Evolutionary conservation across 768 basidiomycete genomes (phyloP), one percentile per base, ranked within the genome.

Genomic region (Fomitopsis serialis): DNA sequence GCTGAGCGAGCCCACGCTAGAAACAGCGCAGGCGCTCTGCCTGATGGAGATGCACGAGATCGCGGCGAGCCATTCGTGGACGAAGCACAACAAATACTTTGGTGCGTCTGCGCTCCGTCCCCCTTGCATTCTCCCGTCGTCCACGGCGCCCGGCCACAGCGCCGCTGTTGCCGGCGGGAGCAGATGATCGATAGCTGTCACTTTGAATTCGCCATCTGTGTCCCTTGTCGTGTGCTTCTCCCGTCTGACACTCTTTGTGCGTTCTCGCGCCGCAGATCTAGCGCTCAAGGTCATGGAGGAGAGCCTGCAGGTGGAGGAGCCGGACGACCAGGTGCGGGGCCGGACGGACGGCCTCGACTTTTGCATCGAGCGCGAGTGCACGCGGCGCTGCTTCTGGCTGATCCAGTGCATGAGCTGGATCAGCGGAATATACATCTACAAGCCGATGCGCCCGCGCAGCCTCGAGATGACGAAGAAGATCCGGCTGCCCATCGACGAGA

Each of bases 301-400:
- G 63, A 74, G 76, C 55, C 74, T 92, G 54, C 81, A 81, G 56
- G 78, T 88, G 32, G 80, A 83, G 62, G 75, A 74, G 58, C 78
- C 81, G 36, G 84, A 88, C 55, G 76, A 78, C 60, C 15, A 49
- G 22, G 53, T 48, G 21, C 79, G 81, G 34, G 75, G 77, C 51
- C 72, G 80, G 27, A 81, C 82, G 48, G 75, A 81, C 54, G 72
- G 79, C 49, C 78, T 80, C 49, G 80, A 80, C 58, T 81, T 82
- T 22, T 77, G 83, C 56, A 73, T 73, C 50, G 84, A 89, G 61
- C 84, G 82, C 55, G 89, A 92, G 71, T 86, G 85, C 56, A 74
- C 83, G n/a, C 84, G 89, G 44, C 81, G 89, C 52, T 81, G 87
- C 54, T 90, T 91, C 68, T 92, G 89, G 89, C 73, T 88, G 51